phyloP scores from a whole-genome alignment of 1,284 basidiomycete genomes.

The Mycosarcoma mackinlayi region DNA sequence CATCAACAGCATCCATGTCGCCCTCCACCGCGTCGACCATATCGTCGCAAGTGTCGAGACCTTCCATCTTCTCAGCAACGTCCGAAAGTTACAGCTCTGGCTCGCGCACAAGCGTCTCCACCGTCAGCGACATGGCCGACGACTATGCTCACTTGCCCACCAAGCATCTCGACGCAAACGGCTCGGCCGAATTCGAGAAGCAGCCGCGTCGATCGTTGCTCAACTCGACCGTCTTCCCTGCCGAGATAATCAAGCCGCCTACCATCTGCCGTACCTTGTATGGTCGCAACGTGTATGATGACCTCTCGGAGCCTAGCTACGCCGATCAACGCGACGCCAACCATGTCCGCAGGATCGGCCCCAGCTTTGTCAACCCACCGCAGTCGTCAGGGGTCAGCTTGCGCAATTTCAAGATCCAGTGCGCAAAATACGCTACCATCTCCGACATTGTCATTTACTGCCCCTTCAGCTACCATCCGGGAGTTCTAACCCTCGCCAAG shows the following conservation, averaged over 20 bases:
- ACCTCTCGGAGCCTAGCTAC: constrained; percentile 23
- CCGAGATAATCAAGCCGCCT: constrained; percentile 52
- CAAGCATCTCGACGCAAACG: constrained; percentile 8
- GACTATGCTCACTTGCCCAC: constrained; percentile 10
- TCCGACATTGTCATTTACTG: constrained; percentile 88
- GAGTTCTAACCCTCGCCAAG: constrained; percentile 52
- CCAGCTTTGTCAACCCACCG: constrained; percentile 42
- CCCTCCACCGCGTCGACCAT: constrained; percentile 50
- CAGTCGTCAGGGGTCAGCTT: constrained; percentile 60
- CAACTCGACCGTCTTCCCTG: constrained; percentile 57
- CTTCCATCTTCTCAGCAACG: constrained; percentile 50
- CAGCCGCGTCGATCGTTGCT: constrained; percentile 57
- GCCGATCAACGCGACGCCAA: constrained; percentile 19
- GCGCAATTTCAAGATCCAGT: constrained; percentile 68
- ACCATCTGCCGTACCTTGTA: constrained; percentile 30
- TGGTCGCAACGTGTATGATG: constrained; percentile 27
- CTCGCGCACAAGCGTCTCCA: constrained; percentile 44
- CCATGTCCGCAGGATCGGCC: constrained; percentile 21
- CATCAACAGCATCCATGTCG: constrained; percentile 23
- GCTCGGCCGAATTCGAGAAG: constrained; percentile 21
- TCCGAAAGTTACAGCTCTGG: constrained; percentile 38
- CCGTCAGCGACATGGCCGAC: constrained; percentile 33
- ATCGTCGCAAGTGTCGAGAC: constrained; percentile 41
- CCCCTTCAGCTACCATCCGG: constrained; percentile 58
- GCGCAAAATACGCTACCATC: constrained; percentile 83